A percentile compares a stretch with the other conserved stretches of the same genome.
These are phyloP conservation scores for Microascus cirrosus DNA, from an alignment of 2,329 filamentous ascomycete genomes.

Conservation along the genomic window DNA sequence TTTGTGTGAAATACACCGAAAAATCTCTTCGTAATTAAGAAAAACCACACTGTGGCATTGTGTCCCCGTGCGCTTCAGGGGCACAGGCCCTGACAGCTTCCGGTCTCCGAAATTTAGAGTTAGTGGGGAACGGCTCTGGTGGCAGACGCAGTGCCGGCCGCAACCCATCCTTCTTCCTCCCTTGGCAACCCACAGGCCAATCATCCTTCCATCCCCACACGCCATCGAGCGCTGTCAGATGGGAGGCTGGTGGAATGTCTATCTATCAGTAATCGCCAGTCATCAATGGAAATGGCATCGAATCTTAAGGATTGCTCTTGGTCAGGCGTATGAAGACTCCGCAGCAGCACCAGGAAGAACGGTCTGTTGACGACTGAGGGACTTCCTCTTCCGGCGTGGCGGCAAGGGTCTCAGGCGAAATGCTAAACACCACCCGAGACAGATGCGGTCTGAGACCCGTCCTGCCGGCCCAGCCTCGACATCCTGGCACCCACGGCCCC, in stretches of 20 bases:
- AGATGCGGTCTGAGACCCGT: constrained; percentile 29
- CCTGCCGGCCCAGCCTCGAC: neutral
- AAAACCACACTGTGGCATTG: neutral
- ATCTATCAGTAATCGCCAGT: neutral
- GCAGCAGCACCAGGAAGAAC: neutral
- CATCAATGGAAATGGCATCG: neutral
- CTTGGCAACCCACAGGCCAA: neutral
- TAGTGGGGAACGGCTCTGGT: neutral
- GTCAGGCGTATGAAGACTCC: neutral
- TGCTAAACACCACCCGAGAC: constrained; percentile 39
- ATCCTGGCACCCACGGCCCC: neutral
- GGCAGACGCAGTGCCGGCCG: neutral
- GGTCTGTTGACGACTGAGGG: constrained; percentile 1
- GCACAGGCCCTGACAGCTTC: neutral
- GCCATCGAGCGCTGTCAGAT: neutral
- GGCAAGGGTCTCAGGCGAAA: constrained; percentile 10
- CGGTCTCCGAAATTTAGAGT: constrained; percentile 2
- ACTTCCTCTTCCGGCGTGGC: constrained; percentile 5
- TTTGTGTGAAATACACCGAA: neutral
- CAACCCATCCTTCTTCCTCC: neutral
- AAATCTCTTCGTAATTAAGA: neutral
- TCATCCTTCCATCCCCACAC: neutral
- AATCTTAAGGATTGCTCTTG: neutral
- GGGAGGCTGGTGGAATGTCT: neutral
- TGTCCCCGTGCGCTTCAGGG: constrained; percentile 2